Conservation (phyloP, 176 grass and related monocot genomes). For the barley (Hordeum vulgare) region MorexV3_pseudomolecules_assembly NC_058518.1:40591049-40591548, state of each 20-base stretch:
- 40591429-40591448: not conserved
- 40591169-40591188: slow-evolving; percentile 86
- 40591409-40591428: not conserved
- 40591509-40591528: not conserved
- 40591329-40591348: not conserved
- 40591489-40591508: not conserved
- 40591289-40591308: too few relatives aligned
- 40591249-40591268: too few relatives aligned
- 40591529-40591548: not conserved
- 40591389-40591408: not conserved
- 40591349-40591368: not conserved
- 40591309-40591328: slow-evolving; percentile 38
- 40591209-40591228: too few relatives aligned
- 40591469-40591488: not conserved
- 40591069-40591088: slow-evolving; percentile 20
- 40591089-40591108: slow-evolving; percentile 22
- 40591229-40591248: too few relatives aligned
- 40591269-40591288: too few relatives aligned
- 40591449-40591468: not conserved
- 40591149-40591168: slow-evolving; percentile 76
- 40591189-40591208: slow-evolving; percentile 80
- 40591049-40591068: not conserved
- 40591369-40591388: not conserved
- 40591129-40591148: slow-evolving; percentile 30
- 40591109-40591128: slow-evolving; percentile 61